A percentile compares a stretch with the other conserved stretches of the same genome.
Conservation (phyloP, 768 basidiomycete species). For the Rhodotorula taiwanensis region DNA sequence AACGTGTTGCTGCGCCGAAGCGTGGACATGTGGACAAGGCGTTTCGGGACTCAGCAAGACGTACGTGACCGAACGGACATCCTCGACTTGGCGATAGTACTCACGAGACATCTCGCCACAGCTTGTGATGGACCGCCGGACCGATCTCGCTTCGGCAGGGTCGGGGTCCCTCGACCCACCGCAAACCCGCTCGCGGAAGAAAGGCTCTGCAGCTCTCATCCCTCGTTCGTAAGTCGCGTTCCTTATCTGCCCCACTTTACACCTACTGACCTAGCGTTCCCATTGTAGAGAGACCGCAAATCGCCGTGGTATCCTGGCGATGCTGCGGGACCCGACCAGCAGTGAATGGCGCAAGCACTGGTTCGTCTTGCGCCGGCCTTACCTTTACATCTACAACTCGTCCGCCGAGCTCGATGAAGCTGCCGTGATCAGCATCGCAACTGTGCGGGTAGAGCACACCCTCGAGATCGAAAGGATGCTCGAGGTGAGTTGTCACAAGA, state of each 20-base stretch:
- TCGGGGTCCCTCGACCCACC: no score
- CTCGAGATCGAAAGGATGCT: constrained; percentile 63
- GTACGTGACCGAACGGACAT: no score
- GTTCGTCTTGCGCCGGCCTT: constrained; percentile 84
- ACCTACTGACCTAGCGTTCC: constrained; percentile 54
- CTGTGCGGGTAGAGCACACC: constrained; percentile 77
- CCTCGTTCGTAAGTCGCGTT: constrained; percentile 7
- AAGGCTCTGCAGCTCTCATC: constrained; percentile 10
- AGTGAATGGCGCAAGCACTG: constrained; percentile 75
- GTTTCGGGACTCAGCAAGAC: constrained; percentile 74
- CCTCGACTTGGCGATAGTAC: no score
- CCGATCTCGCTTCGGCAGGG: no score
- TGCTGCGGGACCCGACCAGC: constrained; percentile 71
- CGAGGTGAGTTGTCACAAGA: constrained; percentile 17
- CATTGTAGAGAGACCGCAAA: constrained; percentile 62
- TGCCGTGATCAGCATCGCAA: constrained; percentile 70
- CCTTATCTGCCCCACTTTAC: constrained; percentile 40
- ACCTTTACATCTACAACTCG: constrained; percentile 77
- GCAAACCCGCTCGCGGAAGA: no score
- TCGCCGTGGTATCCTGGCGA: constrained; percentile 74
- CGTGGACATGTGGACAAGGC: constrained; percentile 65
- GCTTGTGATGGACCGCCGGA: no score
- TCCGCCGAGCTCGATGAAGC: constrained; percentile 78
- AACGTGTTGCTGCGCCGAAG: no score
- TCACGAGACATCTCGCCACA: no score